Percentiles rank a stretch among this genome's conserved stretches.
These are phyloP conservation scores for Pouteria glomerata DNA, from an alignment of 148 eudicot genomes.

Conservation along the genomic window DNA sequence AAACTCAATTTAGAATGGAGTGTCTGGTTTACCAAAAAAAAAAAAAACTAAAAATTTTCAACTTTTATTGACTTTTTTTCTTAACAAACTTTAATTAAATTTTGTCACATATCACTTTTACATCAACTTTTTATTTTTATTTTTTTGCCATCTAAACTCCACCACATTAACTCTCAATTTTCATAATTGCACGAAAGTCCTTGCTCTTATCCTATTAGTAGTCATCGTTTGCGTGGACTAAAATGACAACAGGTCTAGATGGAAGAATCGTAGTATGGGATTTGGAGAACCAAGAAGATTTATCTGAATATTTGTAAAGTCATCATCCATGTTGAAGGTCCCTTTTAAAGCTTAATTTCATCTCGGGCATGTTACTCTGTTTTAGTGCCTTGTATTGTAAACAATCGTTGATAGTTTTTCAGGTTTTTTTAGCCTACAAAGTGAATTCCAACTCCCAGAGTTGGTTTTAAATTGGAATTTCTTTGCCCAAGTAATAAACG, in stretches of 20 bases:
- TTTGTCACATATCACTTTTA: too few relatives aligned
- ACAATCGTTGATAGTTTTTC: conserved; percentile 5
- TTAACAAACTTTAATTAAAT: too few relatives aligned
- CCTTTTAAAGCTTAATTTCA: conserved; percentile 4
- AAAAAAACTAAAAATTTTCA: too few relatives aligned
- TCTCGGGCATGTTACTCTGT: background rate
- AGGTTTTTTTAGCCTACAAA: too few relatives aligned
- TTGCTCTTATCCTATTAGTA: background rate
- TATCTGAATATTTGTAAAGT: conserved; percentile 39
- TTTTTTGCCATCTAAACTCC: too few relatives aligned
- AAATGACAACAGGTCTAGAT: conserved; percentile 69
- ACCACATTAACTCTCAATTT: background rate
- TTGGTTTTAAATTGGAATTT: too few relatives aligned
- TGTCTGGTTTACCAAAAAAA: too few relatives aligned
- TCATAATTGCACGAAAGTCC: background rate
- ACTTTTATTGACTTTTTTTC: too few relatives aligned
- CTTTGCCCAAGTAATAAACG: too few relatives aligned
- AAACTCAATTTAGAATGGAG: background rate
- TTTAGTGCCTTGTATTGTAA: conserved; percentile 6
- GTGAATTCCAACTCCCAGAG: too few relatives aligned
- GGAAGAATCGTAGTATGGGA: conserved; percentile 92
- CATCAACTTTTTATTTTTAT: too few relatives aligned
- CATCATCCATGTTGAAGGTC: background rate
- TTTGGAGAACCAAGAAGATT: conserved; percentile 59
- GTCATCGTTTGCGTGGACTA: background rate